Conservation (phyloP, 768 basidiomycete genomes). For the Kwoniella bestiolae region DNA sequence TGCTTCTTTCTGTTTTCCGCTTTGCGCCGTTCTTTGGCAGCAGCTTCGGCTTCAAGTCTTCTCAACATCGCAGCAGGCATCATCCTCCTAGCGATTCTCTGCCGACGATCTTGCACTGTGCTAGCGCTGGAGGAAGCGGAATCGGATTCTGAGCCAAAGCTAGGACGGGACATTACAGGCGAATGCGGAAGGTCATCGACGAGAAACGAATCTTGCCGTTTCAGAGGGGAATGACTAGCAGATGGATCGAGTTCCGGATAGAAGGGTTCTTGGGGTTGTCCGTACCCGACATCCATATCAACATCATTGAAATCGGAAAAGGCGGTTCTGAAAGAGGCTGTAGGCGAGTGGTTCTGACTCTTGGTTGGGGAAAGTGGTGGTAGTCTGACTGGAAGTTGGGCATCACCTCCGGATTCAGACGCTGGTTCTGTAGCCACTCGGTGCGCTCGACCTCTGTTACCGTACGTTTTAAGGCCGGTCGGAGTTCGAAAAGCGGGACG, state of each 20-base stretch:
- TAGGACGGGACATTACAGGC: background rate
- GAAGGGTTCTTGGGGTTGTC: constrained; percentile 18
- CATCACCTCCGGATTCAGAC: background rate
- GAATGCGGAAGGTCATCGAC: constrained; percentile 24
- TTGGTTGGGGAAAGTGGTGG: constrained; percentile 10
- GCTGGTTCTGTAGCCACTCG: background rate
- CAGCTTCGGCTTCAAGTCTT: constrained; percentile 49
- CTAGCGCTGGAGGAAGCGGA: constrained; percentile 6
- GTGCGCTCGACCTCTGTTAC: background rate
- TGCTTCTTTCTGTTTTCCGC: constrained; percentile 45
- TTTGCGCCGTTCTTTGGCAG: constrained; percentile 30
- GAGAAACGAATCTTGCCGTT: constrained; percentile 21
- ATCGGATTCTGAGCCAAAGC: constrained; percentile 4
- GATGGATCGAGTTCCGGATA: background rate
- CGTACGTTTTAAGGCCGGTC: constrained; percentile 16
- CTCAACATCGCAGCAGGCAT: constrained; percentile 65
- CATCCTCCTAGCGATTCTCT: constrained; percentile 58
- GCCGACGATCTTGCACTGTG: constrained; percentile 23
- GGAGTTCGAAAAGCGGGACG: constrained; percentile 12
- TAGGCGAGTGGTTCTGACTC: constrained; percentile 15
- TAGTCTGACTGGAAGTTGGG: background rate
- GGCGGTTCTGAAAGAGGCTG: constrained; percentile 16
- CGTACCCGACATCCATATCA: constrained; percentile 27
- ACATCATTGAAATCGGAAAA: constrained; percentile 10
- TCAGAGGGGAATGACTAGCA: background rate